Base-by-base conservation (phyloP, 179 eudicot genomes). In the Spergularia azorica region DNA sequence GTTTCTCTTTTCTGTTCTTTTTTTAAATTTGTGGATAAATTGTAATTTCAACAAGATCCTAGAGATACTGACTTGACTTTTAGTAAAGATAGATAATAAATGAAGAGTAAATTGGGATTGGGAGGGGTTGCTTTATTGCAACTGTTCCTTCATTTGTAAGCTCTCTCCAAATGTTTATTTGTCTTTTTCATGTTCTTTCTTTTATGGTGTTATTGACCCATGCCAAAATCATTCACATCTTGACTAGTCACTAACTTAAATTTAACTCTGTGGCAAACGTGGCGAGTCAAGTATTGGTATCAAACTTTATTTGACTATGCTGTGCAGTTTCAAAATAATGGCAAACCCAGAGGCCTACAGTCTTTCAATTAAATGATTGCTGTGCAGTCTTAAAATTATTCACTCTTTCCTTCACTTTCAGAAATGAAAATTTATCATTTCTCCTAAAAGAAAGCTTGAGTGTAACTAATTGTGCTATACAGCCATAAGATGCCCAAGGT, bases 41-140 rank as follows among this genome's bases (percentile, higher is more conserved):
- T 36, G 9, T 67, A 20, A 36, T 67, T 55, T 48, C 69, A 39
- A 18, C 20, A 65, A 39, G 58, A 15, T 50, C 58, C 21, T 68
- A 26, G 32, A 20, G 16, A 41, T 65, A 16, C 36, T 67, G 71
- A 50, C 71, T 67, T 67, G 56, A n/a, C 17, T 26, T 2, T 67
- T 36, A 48, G 26, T 56, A 7, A 5, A 67, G 51, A 67, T 3
- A 46, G 56, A 67, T 9, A 11, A 46, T 1, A 67, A 16, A 26
- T 26, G 32, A 15, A 21, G 15, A 15, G 26, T 21, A 15, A 66
- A 16, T 54, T 70, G 26, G 41, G 61, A 55, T 32, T 15, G 0
- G 63, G 16, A 32, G 73, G 17, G 15, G 32, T 54, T 46, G 46
- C 62, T 32, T 70, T 70, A 46, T 32, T 54, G 55, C 61, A 70